Conservation (phyloP, 305 asterid species). For the Withania somnifera region DNA sequence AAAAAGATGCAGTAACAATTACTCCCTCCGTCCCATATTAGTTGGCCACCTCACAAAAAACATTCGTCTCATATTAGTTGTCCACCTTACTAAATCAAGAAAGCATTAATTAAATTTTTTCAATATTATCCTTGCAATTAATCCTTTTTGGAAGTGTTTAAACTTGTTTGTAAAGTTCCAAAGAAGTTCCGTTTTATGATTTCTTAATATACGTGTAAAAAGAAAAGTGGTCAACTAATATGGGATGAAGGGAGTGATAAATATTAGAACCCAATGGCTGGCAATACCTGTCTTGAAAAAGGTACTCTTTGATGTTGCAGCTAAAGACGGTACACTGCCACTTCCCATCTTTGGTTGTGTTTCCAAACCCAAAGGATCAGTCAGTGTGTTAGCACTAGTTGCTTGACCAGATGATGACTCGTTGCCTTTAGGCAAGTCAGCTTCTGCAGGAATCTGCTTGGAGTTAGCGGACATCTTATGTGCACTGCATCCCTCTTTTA, state of each 20-base stretch:
- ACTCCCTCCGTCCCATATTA: no score
- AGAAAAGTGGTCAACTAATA: no score
- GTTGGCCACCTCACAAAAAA: no score
- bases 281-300: conserved; percentile 37
- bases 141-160: no score
- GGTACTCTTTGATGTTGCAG: conserved; percentile 38
- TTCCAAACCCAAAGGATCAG: conserved; percentile 28
- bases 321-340: conserved; percentile 29
- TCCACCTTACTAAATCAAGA: no score
- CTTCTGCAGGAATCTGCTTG: conserved; percentile 38
- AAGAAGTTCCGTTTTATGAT: no score
- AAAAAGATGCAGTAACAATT: not conserved
- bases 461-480: conserved; percentile 34
- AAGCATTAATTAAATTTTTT: no score
- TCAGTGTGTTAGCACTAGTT: conserved; percentile 21
- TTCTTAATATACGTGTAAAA: no score
- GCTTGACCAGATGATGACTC: conserved; percentile 45
- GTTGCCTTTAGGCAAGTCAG: conserved; percentile 37
- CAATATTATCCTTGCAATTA: no score
- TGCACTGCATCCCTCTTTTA: conserved; percentile 38
- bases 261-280: conserved; percentile 4
- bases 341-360: conserved; percentile 37
- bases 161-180: no score
- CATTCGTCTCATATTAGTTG: no score
- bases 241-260: no score